Conservation (phyloP, 1,139 yeast species). For the Blastobotrys petasosporus region DNA sequence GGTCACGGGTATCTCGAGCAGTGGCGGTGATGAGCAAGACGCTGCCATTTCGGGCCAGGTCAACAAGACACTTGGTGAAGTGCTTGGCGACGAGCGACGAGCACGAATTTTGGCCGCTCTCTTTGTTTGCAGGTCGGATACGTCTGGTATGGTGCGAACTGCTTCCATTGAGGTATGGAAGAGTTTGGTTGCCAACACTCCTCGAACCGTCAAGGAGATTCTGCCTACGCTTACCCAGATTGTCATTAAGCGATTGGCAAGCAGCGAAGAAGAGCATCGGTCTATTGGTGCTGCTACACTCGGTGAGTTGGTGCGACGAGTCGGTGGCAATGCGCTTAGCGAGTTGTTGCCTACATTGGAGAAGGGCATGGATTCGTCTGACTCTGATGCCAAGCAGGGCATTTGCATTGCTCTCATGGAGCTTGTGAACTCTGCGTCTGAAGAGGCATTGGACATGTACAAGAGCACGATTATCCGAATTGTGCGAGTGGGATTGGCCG, state of each 20-base stretch:
- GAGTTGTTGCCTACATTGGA: conserved; percentile 83
- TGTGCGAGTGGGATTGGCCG: conserved; percentile 74
- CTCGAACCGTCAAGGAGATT: conserved; percentile 90
- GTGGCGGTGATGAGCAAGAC: conserved; percentile 44
- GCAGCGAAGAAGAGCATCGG: conserved; percentile 71
- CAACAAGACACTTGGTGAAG: conserved; percentile 61
- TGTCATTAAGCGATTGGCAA: conserved; percentile 77
- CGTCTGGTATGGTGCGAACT: conserved; percentile 77
- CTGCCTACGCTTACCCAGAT: conserved; percentile 76
- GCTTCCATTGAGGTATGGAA: conserved; percentile 98
- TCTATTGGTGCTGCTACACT: conserved; percentile 88
- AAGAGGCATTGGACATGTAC: conserved; percentile 56
- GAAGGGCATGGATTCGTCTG: conserved; percentile 54
- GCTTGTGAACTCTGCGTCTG: conserved; percentile 67
- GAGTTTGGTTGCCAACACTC: conserved; percentile 92
- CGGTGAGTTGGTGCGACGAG: conserved; percentile 93
- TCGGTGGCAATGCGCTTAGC: conserved; percentile 81
- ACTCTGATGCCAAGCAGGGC: conserved; percentile 87
- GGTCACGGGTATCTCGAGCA: conserved; percentile 66
- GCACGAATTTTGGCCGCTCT: conserved; percentile 77
- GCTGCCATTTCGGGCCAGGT: conserved; percentile 54
- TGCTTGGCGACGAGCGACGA: conserved; percentile 82
- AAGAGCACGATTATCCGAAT: conserved; percentile 67
- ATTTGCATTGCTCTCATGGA: conserved; percentile 90
- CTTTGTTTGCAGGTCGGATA: conserved; percentile 91